Conservation (phyloP, 345 rosid species). For the Ceriops zippeliana region DNA sequence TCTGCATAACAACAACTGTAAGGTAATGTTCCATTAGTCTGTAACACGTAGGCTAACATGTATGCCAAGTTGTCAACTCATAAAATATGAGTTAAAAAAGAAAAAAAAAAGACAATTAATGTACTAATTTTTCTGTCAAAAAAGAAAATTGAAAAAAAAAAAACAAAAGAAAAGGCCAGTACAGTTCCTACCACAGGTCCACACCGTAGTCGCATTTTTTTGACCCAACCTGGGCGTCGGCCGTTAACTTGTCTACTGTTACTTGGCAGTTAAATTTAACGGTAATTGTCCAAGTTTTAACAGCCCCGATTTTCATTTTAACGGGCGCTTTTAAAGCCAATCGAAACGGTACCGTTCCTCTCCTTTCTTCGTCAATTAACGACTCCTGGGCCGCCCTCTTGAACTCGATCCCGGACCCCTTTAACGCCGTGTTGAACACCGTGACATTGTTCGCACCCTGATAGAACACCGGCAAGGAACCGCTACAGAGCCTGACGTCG, state of each 20-base stretch:
- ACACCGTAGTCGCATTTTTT: conserved; percentile 59
- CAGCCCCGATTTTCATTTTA: conserved; percentile 59
- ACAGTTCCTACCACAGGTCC: conserved; percentile 41
- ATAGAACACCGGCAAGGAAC: conserved; percentile 47
- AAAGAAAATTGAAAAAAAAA: no score
- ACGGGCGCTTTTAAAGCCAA: conserved; percentile 58
- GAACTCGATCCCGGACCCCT: conserved; percentile 46
- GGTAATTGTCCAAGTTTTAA: conserved; percentile 69
- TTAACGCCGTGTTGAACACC: conserved; percentile 38
- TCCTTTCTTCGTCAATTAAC: conserved; percentile 24
- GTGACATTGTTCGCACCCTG: conserved; percentile 67
- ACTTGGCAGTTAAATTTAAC: conserved; percentile 64
- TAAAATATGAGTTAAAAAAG: background rate
- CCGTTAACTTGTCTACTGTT: conserved; percentile 68
- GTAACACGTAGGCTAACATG: conserved; percentile 1
- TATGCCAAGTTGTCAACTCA: background rate
- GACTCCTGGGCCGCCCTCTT: conserved; percentile 22
- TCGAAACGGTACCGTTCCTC: conserved; percentile 51
- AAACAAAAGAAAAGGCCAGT: background rate
- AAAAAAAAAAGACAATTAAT: background rate
- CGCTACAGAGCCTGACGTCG: conserved; percentile 41
- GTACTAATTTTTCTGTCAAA: conserved; percentile 5
- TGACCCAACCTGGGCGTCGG: conserved; percentile 43
- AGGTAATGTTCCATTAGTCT: background rate
- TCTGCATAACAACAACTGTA: background rate